Percentiles rank a stretch among this genome's conserved stretches.
These are phyloP conservation scores for Blastocystis sp. DNA, from an alignment of 352 stramenopile genomes.

Conservation along the genomic window DNA sequence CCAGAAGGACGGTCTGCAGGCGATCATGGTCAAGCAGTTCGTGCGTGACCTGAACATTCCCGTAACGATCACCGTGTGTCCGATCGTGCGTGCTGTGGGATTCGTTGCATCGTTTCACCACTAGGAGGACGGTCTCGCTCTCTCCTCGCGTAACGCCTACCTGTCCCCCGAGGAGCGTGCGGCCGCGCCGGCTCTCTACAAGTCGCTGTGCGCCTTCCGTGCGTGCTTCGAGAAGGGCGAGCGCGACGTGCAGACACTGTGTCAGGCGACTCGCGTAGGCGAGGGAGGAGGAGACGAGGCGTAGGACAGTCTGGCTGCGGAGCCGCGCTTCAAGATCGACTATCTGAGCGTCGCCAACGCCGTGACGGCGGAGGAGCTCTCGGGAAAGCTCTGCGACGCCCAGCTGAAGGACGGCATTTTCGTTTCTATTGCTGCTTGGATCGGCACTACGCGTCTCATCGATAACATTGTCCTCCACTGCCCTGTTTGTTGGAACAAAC, in stretches of 20 bases:
- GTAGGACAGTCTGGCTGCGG: slow-evolving; percentile 65
- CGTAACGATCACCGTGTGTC: slow-evolving; percentile 76
- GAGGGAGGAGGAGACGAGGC: background rate
- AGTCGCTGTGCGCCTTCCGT: slow-evolving; percentile 62
- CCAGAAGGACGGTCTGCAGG: slow-evolving; percentile 95
- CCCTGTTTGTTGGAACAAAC: slow-evolving; percentile 8
- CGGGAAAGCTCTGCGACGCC: background rate
- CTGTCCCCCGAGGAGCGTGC: slow-evolving; percentile 75
- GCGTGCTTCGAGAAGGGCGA: slow-evolving; percentile 35
- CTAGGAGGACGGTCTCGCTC: slow-evolving; percentile 83
- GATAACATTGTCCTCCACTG: slow-evolving; percentile 79
- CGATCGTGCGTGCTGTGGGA: slow-evolving; percentile 72
- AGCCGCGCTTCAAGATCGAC: slow-evolving; percentile 84
- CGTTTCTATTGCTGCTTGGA: slow-evolving; percentile 82
- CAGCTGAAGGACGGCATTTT: slow-evolving; percentile 65
- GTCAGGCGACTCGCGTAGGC: background rate
- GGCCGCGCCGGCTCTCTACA: slow-evolving; percentile 76
- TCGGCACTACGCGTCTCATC: slow-evolving; percentile 88
- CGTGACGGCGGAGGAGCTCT: slow-evolving; percentile 64
- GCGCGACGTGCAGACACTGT: background rate
- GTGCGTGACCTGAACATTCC: slow-evolving; percentile 89
- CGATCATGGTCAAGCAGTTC: slow-evolving; percentile 71
- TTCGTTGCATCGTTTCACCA: background rate
- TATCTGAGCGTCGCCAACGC: slow-evolving; percentile 86
- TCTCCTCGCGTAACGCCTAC: slow-evolving; percentile 95